These are phyloP conservation scores for Pseudogymnoascus sp. DNA, from an alignment of 2,329 filamentous ascomycete species.

Conservation along the genomic window DNA sequence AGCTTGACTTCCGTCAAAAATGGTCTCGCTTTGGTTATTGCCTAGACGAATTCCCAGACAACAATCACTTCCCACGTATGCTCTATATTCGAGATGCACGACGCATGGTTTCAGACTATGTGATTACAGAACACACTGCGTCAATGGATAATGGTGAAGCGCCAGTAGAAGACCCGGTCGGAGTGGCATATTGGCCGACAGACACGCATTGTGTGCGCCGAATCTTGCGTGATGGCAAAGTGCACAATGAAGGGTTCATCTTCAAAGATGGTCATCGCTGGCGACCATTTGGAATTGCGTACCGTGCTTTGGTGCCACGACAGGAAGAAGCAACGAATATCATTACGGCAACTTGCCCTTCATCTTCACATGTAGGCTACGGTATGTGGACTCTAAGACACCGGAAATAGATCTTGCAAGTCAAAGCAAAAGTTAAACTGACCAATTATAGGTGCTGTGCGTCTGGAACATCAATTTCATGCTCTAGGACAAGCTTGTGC, in stretches of 20 bases:
- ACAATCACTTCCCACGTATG: constrained; percentile 22
- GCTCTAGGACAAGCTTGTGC: constrained; percentile 13
- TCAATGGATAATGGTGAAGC: constrained; percentile 11
- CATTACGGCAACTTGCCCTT: neutral
- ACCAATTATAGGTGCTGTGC: constrained; percentile 10
- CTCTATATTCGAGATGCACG: constrained; percentile 25
- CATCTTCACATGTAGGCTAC: neutral
- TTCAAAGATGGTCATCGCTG: constrained; percentile 17
- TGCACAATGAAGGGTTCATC: constrained; percentile 21
- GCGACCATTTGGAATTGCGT: constrained; percentile 17
- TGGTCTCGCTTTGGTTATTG: constrained; percentile 21
- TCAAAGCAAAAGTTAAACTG: neutral
- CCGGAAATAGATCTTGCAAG: neutral
- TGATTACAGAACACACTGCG: constrained; percentile 20
- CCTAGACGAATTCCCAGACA: constrained; percentile 23
- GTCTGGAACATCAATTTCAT: constrained; percentile 14
- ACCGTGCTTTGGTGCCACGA: constrained; percentile 14
- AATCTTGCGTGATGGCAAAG: constrained; percentile 17
- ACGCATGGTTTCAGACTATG: constrained; percentile 21
- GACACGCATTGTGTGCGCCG: constrained; percentile 22
- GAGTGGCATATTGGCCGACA: constrained; percentile 21
- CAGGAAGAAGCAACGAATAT: constrained; percentile 10
- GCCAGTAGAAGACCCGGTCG: constrained; percentile 13
- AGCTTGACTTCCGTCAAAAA: constrained; percentile 11
- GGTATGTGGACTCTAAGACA: neutral